Evolutionary conservation across 2,329 filamentous ascomycete species (phyloP).

Genomic region (Zopfia rhizophila): DNA sequence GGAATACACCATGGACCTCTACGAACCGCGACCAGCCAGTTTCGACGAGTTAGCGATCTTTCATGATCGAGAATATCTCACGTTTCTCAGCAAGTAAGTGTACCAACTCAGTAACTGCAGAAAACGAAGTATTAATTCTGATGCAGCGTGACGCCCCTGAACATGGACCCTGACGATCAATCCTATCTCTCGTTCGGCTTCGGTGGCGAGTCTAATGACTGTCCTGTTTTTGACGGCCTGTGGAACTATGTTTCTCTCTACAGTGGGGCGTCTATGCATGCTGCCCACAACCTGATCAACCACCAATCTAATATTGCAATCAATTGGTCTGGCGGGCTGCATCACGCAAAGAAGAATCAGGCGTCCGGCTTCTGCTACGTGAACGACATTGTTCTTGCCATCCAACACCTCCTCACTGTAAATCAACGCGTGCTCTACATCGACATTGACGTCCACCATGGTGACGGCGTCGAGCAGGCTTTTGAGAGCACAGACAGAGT

Average conservation of each 20-base stretch:
- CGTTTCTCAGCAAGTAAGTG: conserved; percentile 73
- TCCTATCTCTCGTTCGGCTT: conserved; percentile 78
- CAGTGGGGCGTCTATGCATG: conserved; percentile 88
- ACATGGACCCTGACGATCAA: conserved; percentile 54
- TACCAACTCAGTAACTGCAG: not conserved
- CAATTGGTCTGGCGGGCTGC: conserved; percentile 95
- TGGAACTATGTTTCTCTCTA: conserved; percentile 97
- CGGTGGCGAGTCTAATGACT: conserved; percentile 77
- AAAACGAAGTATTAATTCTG: conserved; percentile 14
- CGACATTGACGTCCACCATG: conserved; percentile 92
- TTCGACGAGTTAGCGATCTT: conserved; percentile 89
- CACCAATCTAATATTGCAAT: conserved; percentile 94
- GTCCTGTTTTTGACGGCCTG: conserved; percentile 94
- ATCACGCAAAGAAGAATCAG: conserved; percentile 94
- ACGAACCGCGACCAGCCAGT: conserved; percentile 83
- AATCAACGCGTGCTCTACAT: conserved; percentile 92
- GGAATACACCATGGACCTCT: conserved; percentile 96
- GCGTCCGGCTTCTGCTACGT: conserved; percentile 98
- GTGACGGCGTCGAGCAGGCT: conserved; percentile 89
- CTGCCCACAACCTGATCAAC: conserved; percentile 86
- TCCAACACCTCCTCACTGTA: conserved; percentile 84
- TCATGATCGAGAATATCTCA: conserved; percentile 88
- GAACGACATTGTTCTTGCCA: conserved; percentile 96
- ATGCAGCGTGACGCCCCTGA: conserved; percentile 57
- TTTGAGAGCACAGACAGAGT: conserved; percentile 91